These are phyloP conservation scores for Panaeolus cyanescens DNA, from an alignment of 768 basidiomycete species.

Conservation along the genomic window DNA sequence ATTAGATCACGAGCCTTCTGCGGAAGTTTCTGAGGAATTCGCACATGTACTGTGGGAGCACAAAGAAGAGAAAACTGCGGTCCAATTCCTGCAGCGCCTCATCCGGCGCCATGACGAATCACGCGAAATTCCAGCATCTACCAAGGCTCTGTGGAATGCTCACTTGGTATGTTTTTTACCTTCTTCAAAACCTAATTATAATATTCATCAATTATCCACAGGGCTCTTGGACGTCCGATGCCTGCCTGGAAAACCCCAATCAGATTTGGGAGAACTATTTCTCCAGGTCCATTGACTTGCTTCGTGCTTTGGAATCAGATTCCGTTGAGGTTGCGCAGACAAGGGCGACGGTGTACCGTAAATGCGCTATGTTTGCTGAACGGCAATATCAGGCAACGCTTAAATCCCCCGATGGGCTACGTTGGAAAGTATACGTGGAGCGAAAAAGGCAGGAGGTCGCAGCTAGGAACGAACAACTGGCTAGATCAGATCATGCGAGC, in stretches of 20 bases:
- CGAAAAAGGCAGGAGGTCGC: constrained; percentile 75
- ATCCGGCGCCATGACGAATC: constrained; percentile 13
- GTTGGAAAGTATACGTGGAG: constrained; percentile 71
- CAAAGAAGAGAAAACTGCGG: constrained; percentile 82
- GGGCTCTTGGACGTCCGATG: constrained; percentile 92
- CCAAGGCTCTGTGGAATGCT: constrained; percentile 53
- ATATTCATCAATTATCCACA: constrained; percentile 29
- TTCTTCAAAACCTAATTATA: background rate
- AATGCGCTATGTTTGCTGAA: constrained; percentile 90
- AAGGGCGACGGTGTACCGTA: constrained; percentile 66
- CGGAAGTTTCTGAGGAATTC: constrained; percentile 75
- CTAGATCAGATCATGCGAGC: constrained; percentile 11
- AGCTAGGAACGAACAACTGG: constrained; percentile 41
- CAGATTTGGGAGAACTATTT: constrained; percentile 76
- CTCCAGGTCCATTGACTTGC: constrained; percentile 49
- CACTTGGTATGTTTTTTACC: constrained; percentile 54
- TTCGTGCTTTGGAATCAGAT: constrained; percentile 20
- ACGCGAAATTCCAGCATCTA: constrained; percentile 4
- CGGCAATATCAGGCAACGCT: constrained; percentile 75
- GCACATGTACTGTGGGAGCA: constrained; percentile 90
- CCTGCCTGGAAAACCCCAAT: constrained; percentile 77
- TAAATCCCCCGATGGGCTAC: constrained; percentile 68
- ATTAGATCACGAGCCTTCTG: constrained; percentile 45
- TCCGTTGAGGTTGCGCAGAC: constrained; percentile 17
- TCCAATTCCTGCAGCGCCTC: constrained; percentile 62